A percentile compares a stretch with the other conserved stretches of the same genome.
These are phyloP conservation scores for Jaminaea rosea DNA, from an alignment of 1,284 basidiomycete species.

Conservation along the genomic window DNA sequence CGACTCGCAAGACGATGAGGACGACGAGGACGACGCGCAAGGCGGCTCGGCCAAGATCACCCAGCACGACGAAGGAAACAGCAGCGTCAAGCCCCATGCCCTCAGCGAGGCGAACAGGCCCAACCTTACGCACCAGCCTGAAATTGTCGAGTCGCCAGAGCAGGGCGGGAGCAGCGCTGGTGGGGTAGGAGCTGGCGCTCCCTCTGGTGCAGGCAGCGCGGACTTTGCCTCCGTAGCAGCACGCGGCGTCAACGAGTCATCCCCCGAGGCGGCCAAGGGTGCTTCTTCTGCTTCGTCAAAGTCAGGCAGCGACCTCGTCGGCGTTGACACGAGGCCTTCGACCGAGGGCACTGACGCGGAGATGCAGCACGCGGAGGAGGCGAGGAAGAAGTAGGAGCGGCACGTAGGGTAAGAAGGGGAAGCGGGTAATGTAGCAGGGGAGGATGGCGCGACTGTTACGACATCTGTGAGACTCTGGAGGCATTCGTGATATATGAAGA, in stretches of 20 bases:
- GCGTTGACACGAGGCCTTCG: not conserved
- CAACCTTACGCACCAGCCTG: conserved; percentile 17
- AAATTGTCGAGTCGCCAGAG: conserved; percentile 25
- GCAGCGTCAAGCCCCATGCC: too few species aligned
- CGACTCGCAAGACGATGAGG: conserved; percentile 6
- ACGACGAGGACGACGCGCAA: conserved; percentile 17
- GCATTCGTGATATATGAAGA: too few species aligned
- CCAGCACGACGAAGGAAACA: too few species aligned
- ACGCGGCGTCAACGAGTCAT: not conserved
- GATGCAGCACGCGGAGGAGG: not conserved
- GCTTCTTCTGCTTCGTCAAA: not conserved
- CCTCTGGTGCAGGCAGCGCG: too few species aligned
- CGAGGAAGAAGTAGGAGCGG: not conserved
- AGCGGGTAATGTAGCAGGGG: not conserved
- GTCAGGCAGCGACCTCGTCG: not conserved
- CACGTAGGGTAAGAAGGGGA: not conserved
- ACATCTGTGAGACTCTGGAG: too few species aligned
- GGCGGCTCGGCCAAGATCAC: not conserved
- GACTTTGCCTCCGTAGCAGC: not conserved
- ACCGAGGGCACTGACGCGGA: conserved; percentile 1
- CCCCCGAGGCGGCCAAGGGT: not conserved
- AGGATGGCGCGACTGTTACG: too few species aligned
- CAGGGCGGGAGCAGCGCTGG: conserved; percentile 1
- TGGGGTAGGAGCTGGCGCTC: too few species aligned
- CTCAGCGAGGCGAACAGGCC: conserved; percentile 3